Evolutionary conservation across 176 grass and related monocot genomes (phyloP).

Genomic region (Pontederia paniculata): DNA sequence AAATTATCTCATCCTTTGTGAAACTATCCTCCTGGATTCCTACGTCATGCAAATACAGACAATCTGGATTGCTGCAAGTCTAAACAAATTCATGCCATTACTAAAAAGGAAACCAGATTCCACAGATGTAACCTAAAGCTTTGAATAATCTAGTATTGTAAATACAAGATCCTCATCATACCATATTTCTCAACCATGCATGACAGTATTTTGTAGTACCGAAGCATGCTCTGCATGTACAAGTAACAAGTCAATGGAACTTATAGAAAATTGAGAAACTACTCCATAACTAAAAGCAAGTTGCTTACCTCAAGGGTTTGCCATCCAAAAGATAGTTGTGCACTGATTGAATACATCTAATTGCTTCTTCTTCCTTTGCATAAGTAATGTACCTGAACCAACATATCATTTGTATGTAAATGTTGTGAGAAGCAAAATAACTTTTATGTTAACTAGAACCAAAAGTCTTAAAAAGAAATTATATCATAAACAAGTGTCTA

Average conservation of each 20-base stretch:
- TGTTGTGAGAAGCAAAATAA: too few species aligned
- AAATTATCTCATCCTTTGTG: constrained; percentile 98
- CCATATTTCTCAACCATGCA: constrained; percentile 95
- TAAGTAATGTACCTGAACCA: constrained; percentile 91
- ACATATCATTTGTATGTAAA: not conserved
- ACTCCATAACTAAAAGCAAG: constrained; percentile 16
- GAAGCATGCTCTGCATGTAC: constrained; percentile 63
- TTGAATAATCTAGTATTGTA: constrained; percentile 6
- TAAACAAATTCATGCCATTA: constrained; percentile 27
- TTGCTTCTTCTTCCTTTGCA: constrained; percentile 88
- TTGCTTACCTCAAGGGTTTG: constrained; percentile 69
- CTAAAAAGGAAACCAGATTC: constrained; percentile 1
- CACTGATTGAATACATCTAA: constrained; percentile 91
- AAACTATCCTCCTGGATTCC: constrained; percentile 97
- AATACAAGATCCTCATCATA: constrained; percentile 19
- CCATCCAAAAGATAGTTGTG: constrained; percentile 97
- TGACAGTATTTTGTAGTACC: constrained; percentile 99
- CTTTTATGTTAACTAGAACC: too few species aligned
- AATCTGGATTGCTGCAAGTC: constrained; percentile 97
- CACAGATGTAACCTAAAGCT: not conserved
- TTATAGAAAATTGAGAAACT: constrained; percentile 21
- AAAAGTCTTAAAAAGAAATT: too few species aligned
- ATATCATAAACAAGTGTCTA: too few species aligned
- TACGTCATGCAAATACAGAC: constrained; percentile 98
- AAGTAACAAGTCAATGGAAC: too few species aligned